Evolutionary conservation across 129 eudicot genomes (phyloP).

Genomic region (Sambucus nigra): DNA sequence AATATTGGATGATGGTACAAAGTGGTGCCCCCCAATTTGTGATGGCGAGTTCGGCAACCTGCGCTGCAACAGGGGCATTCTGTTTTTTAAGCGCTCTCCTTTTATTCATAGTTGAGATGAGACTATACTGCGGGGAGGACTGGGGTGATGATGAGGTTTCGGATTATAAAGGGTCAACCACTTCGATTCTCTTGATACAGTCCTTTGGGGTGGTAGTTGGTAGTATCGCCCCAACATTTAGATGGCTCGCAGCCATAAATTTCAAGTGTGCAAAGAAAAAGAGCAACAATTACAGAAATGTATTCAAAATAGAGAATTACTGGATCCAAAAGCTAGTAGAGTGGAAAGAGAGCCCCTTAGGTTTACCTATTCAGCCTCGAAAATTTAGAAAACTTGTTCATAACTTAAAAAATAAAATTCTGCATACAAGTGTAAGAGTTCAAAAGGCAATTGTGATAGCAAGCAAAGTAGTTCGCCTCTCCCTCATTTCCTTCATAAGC

Average conservation of each 20-base stretch:
- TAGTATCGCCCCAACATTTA: conserved; percentile 9
- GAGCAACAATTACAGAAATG: not conserved
- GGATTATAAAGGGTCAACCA: conserved; percentile 12
- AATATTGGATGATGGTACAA: conserved; percentile 23
- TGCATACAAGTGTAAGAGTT: conserved; percentile 6
- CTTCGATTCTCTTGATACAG: conserved; percentile 5
- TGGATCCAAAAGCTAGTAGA: conserved; percentile 21
- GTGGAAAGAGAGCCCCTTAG: conserved; percentile 13
- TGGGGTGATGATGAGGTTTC: not conserved
- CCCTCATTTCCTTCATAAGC: not conserved
- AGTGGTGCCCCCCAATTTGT: conserved; percentile 21
- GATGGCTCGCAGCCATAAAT: conserved; percentile 7
- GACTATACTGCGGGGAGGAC: not conserved
- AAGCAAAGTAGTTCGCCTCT: not conserved
- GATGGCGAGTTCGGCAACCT: conserved; percentile 9
- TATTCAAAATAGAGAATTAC: conserved; percentile 7
- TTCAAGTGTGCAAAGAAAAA: not conserved
- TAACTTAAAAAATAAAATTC: not conserved
- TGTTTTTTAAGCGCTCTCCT: not conserved
- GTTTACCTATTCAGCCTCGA: not conserved
- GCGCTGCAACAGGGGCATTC: conserved; percentile 15
- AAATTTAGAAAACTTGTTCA: not conserved
- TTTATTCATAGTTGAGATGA: not conserved
- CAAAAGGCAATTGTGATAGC: conserved; percentile 2
- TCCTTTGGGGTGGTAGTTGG: conserved; percentile 1